Base-by-base conservation (phyloP, 177 flowering plant species). In the Vitis hybrid region DNA sequence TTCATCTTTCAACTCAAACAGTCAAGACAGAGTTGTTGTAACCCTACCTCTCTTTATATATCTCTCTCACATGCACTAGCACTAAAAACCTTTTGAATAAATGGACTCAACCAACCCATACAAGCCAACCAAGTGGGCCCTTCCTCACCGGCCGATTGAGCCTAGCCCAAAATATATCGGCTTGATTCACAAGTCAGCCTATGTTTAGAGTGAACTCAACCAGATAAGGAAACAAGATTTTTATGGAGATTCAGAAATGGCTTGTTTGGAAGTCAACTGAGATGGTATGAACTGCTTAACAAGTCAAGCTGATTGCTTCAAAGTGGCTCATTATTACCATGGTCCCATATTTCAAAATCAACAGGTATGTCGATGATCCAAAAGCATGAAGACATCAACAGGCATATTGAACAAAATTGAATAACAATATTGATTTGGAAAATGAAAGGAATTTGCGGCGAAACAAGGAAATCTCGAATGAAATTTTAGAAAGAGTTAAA, bases 111-210 rank as follows among this genome's bases (percentile, higher is more conserved):
- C 7, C 7, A 17, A 17, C 56, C 56, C 6, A 40, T 54, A 54
- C 56, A 54, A 54, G 56, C 4, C 56, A 54, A 54, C 56, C 56
- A 54, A 54, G 56, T 54, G 56, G 56, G 56, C 56, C 56, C 6
- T 54, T 54, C 15, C 56, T 5, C 17, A 54, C 7, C 19, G n/a
- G 56, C 45, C 8, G 8, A 54, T 17, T 17, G n/a, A 54, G 2
- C 56, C 56, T 54, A 54, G 15, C 56, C 56, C 56, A 54, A 54
- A 17, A 3, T 54, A 14, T 14, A 15, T 17, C 15, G 2, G 56
- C 56, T 13, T 40, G 45, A 40, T 40, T 40, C 45, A 40, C 45
- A 40, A 40, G 45, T 40, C 45, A 40, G 8, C 45, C 45, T 40
- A 40, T 5, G 56, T 12, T 19, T 54, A 14, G 56, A 14, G 5